phyloP scores from a whole-genome alignment of 2,329 filamentous ascomycete species.

The Amphichorda felina region DNA sequence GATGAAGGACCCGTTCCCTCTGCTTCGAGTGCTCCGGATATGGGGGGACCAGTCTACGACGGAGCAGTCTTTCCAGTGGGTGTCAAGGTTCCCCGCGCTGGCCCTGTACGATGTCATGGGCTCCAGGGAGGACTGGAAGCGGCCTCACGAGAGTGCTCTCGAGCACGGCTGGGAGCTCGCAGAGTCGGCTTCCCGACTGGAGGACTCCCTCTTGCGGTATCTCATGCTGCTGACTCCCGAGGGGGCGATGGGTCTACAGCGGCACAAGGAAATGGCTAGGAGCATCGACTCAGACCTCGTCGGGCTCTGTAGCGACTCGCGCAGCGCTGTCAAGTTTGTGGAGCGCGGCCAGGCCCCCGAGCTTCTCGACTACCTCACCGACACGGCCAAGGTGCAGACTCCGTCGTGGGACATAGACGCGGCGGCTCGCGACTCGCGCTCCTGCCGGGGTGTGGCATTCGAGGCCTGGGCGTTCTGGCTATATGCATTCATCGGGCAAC shows the following conservation, averaged over 20 bases:
- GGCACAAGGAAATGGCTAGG: constrained; percentile 16
- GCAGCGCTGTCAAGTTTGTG: constrained; percentile 19
- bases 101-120: constrained; percentile 30
- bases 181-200: constrained; percentile 9
- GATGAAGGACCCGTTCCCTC: constrained; percentile 27
- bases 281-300: constrained; percentile 21
- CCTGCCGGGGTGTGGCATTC: constrained; percentile 22
- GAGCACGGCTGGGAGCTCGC: constrained; percentile 21
- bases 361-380: constrained; percentile 20
- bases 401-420: constrained; percentile 17
- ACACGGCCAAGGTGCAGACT: too few species aligned
- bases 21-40: constrained; percentile 32
- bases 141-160: constrained; percentile 9
- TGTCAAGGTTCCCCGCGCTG: constrained; percentile 30
- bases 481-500: constrained; percentile 25
- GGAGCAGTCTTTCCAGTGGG: constrained; percentile 24
- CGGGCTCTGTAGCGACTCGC: constrained; percentile 19
- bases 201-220: constrained; percentile 21
- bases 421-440: constrained; percentile 13
- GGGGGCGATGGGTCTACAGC: constrained; percentile 11
- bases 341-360: constrained; percentile 14
- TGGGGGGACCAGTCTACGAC: constrained; percentile 28
- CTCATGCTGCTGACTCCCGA: constrained; percentile 20
- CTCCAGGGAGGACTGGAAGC: constrained; percentile 21
- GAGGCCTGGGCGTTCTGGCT: constrained; percentile 29